Base-by-base conservation (phyloP, 805 yeast species). In the Kluyveromyces siamensis region DNA sequence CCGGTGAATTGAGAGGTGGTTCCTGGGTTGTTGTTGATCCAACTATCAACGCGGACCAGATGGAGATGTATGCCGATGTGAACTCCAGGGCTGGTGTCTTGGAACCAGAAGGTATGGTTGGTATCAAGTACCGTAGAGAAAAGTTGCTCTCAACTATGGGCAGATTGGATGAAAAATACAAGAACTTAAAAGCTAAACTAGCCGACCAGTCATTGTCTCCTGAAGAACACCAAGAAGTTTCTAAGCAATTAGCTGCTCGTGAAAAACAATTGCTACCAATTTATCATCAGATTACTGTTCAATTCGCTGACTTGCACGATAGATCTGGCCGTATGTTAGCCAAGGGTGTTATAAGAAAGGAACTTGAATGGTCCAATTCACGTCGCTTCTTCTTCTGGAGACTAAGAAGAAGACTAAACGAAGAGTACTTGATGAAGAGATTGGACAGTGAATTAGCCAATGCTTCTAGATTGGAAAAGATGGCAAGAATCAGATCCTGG, bases 11-110 rank as follows among this genome's bases (percentile, higher is more conserved):
- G 58, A 86, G 99, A 79, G 99, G 99, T 75, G 99, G 99, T 68
- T 91, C 99, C 25, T 93, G 99, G 99, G 99, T 95, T 49, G 99
- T 93, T 58, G 96, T 93, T 66, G 99, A 93, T 71, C 97, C 99
- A 55, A 87, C 97, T 45, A 93, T 93, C 73, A 93, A 95, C 70
- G 70, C 85, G 43, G 97, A 90, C 54, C 87, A 87, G 87, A 95
- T 93, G 96, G 99, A 93, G 73, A 91, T 93, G 97, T 93, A 91
- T 62, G 98, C 98, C 19, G 99, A 95, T 69, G 84, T 80, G 45
- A 93, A 93, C 48, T 78, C 98, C 10, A 81, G 99, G 68, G 99
- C 89, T 39, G 98, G 99, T 81, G 96, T 93, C 51, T 76, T 95
- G 66, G 99, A 93, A 72, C 98, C 99, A 46, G 96, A 91, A 66